Evolutionary conservation across 192 early-diverging fungal genomes (phyloP).

Genomic region (Podila minutissima): DNA sequence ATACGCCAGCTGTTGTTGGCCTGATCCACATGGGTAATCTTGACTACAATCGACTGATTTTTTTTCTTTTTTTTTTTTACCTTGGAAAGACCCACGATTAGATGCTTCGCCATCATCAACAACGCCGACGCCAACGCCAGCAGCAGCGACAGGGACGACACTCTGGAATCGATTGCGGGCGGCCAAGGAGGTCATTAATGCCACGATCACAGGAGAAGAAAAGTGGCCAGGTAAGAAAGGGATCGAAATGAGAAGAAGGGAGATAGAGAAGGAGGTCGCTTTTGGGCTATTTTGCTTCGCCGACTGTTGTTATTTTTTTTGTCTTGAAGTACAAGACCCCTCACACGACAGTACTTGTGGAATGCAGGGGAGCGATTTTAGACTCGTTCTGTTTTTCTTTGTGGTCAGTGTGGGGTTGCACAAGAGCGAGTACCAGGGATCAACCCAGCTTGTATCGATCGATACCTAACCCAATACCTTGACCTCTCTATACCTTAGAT

Average conservation of each 20-base stretch:
- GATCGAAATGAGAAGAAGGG: background rate
- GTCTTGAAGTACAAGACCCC: background rate
- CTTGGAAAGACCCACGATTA: background rate
- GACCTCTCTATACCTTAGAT: slow-evolving; percentile 32
- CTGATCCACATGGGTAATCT: background rate
- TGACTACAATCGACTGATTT: background rate
- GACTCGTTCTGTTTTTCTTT: background rate
- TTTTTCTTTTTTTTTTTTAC: background rate
- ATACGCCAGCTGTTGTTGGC: background rate
- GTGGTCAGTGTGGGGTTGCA: background rate
- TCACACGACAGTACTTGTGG: background rate
- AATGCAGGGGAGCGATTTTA: background rate
- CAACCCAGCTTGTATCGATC: too few species aligned
- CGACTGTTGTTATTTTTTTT: background rate
- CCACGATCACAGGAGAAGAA: slow-evolving; percentile 50
- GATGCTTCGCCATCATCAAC: slow-evolving; percentile 1
- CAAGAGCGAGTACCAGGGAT: too few species aligned
- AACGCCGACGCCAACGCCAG: slow-evolving; percentile 10
- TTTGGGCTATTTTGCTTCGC: background rate
- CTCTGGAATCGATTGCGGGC: slow-evolving; percentile 34
- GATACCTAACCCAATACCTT: too few species aligned
- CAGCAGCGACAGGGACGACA: slow-evolving; percentile 25
- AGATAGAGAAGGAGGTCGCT: background rate
- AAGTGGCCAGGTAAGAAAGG: slow-evolving; percentile 37
- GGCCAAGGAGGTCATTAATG: slow-evolving; percentile 45